phyloP scores from a whole-genome alignment of 495 filamentous ascomycete species.

The Parathielavia hyrcaniae region DNA sequence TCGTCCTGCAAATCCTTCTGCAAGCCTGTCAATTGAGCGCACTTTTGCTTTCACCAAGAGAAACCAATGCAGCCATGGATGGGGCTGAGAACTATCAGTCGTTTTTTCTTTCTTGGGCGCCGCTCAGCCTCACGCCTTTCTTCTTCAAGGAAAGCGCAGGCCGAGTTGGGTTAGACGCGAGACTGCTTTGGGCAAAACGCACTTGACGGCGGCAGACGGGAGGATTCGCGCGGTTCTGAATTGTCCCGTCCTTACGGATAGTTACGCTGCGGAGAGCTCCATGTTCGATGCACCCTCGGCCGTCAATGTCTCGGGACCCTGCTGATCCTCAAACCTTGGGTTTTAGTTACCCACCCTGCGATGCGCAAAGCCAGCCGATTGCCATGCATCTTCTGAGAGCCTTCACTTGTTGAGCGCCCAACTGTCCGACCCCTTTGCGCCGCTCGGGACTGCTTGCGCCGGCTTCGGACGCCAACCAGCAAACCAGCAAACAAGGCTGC shows the following conservation, averaged over 20 bases:
- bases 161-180: slow-evolving; percentile 4
- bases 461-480: too few relatives aligned
- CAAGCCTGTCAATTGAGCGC: slow-evolving; percentile 9
- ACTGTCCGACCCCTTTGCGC: neutral
- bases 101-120: slow-evolving; percentile 13
- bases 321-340: neutral
- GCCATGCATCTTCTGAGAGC: neutral
- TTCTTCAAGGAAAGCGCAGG: slow-evolving; percentile 6
- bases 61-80: neutral
- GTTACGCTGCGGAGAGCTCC: neutral
- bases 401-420: neutral
- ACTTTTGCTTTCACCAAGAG: too few relatives aligned
- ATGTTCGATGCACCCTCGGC: neutral
- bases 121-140: slow-evolving; percentile 15
- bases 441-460: neutral
- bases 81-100: neutral
- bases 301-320: neutral
- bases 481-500: too few relatives aligned
- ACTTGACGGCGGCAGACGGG: too few relatives aligned
- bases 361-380: neutral
- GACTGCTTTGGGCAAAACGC: neutral
- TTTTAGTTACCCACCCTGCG: neutral
- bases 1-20: neutral
- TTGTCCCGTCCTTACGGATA: slow-evolving; percentile 8
- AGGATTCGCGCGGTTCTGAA: slow-evolving; percentile 6